Percentiles rank a stretch among this genome's conserved stretches.
Evolutionary conservation across 768 basidiomycete species (phyloP).

Genomic region (Leccinum longicurvipes): DNA sequence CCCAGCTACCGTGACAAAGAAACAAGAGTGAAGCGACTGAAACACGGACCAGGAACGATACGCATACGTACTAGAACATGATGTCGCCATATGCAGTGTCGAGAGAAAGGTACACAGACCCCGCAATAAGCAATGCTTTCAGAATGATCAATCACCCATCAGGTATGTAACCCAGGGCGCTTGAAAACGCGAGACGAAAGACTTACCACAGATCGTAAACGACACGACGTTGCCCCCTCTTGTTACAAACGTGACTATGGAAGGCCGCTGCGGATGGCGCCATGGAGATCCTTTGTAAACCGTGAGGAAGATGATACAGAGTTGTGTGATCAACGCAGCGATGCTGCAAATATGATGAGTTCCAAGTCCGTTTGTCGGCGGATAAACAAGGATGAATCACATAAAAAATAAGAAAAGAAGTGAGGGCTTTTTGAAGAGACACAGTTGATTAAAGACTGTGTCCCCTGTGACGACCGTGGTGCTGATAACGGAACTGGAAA

Average conservation of each 20-base stretch:
- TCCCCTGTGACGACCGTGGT: background rate
- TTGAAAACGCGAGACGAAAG: background rate
- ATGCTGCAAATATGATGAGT: background rate
- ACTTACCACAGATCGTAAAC: conserved; percentile 3
- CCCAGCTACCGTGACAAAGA: background rate
- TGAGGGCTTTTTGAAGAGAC: conserved; percentile 4
- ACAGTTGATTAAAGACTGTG: conserved; percentile 4
- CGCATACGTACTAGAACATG: conserved; percentile 13
- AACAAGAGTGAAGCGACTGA: background rate
- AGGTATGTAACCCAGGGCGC: background rate
- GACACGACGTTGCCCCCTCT: conserved; percentile 3
- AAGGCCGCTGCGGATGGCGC: background rate
- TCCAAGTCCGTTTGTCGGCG: background rate
- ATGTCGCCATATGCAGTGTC: conserved; percentile 4
- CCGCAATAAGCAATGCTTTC: conserved; percentile 2
- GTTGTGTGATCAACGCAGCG: background rate
- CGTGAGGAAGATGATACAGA: conserved; percentile 2
- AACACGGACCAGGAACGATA: background rate
- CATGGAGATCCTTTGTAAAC: conserved; percentile 1
- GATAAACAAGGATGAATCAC: background rate
- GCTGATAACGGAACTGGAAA: conserved; percentile 1
- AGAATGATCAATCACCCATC: background rate
- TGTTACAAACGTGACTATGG: background rate
- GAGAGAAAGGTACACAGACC: conserved; percentile 4
- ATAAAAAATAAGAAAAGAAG: conserved; percentile 1